Percentiles rank a stretch among this genome's conserved stretches.
Conservation (phyloP, 1,284 basidiomycete species). For the Ustilago loliicola region DNA sequence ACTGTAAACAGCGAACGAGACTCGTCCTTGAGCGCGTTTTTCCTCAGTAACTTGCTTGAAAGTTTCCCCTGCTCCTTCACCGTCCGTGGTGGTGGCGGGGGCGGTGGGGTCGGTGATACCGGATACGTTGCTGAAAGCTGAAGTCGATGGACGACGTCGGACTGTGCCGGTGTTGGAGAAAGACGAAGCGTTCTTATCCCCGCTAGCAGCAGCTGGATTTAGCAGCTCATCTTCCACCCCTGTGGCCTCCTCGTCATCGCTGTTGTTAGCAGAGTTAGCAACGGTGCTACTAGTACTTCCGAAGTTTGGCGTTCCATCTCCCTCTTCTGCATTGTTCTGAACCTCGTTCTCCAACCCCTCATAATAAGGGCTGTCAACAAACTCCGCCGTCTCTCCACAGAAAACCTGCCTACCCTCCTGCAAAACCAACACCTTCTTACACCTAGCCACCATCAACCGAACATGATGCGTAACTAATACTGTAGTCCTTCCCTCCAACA, state of each 20-base stretch:
- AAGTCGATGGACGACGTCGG: conserved; percentile 47
- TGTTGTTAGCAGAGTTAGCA: conserved; percentile 25
- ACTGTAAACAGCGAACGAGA: conserved; percentile 40
- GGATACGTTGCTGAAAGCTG: conserved; percentile 77
- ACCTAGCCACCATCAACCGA: conserved; percentile 74
- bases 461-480: conserved; percentile 70
- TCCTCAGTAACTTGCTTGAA: conserved; percentile 43
- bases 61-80: conserved; percentile 3
- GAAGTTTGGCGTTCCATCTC: conserved; percentile 24
- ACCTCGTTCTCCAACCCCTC: conserved; percentile 72
- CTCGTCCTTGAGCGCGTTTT: conserved; percentile 33
- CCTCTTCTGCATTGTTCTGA: conserved; percentile 55
- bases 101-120: conserved; percentile 71
- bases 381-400: conserved; percentile 76
- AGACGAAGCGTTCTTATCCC: conserved; percentile 22
- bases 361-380: conserved; percentile 76
- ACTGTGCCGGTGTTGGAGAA: conserved; percentile 52
- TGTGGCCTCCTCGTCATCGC: conserved; percentile 51
- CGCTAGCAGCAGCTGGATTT: conserved; percentile 1
- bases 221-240: conserved; percentile 12
- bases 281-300: conserved; percentile 27
- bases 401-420: conserved; percentile 79
- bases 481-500: conserved; percentile 51
- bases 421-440: conserved; percentile 78
- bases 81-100: conserved; percentile 71